Conservation (phyloP, 192 early-diverging fungal genomes). For the Funneliformis mosseae region DNA sequence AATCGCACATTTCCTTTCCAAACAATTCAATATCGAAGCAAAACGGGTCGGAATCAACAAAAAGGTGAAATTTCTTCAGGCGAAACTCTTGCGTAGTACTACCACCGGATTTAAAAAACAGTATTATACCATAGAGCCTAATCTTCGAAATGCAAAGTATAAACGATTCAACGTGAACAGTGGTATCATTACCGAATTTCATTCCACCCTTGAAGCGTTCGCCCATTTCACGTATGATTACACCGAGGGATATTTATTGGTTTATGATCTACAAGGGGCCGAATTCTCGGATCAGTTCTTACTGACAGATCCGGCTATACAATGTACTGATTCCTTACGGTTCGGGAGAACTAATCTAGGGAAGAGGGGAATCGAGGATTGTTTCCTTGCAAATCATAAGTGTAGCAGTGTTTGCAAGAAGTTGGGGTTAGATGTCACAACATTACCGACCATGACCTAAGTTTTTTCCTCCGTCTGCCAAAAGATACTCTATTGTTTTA, state of each 20-base stretch:
- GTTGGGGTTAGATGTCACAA: neutral
- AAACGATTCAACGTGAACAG: slow-evolving; percentile 30
- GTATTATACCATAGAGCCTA: neutral
- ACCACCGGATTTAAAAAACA: neutral
- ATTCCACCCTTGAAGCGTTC: slow-evolving; percentile 26
- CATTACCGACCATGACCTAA: too few relatives aligned
- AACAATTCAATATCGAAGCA: neutral
- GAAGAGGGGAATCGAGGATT: neutral
- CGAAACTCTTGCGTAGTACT: neutral
- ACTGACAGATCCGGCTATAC: slow-evolving; percentile 29
- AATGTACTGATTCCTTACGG: slow-evolving; percentile 22
- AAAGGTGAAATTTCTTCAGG: slow-evolving; percentile 7
- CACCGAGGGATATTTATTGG: slow-evolving; percentile 20
- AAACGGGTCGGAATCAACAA: slow-evolving; percentile 1
- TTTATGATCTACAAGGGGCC: slow-evolving; percentile 28
- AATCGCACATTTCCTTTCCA: slow-evolving; percentile 8
- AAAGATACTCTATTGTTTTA: too few relatives aligned
- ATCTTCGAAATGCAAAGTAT: neutral
- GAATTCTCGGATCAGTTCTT: slow-evolving; percentile 22
- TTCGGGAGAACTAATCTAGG: slow-evolving; percentile 26
- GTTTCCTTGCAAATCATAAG: slow-evolving; percentile 27
- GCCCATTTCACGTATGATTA: slow-evolving; percentile 23
- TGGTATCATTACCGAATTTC: slow-evolving; percentile 20
- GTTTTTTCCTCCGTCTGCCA: too few relatives aligned
- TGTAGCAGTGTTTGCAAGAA: slow-evolving; percentile 23